Evolutionary conservation across 768 basidiomycete genomes (phyloP), one percentile per base, ranked within the genome.

Genomic region (Cystofilobasidium ferigula): DNA sequence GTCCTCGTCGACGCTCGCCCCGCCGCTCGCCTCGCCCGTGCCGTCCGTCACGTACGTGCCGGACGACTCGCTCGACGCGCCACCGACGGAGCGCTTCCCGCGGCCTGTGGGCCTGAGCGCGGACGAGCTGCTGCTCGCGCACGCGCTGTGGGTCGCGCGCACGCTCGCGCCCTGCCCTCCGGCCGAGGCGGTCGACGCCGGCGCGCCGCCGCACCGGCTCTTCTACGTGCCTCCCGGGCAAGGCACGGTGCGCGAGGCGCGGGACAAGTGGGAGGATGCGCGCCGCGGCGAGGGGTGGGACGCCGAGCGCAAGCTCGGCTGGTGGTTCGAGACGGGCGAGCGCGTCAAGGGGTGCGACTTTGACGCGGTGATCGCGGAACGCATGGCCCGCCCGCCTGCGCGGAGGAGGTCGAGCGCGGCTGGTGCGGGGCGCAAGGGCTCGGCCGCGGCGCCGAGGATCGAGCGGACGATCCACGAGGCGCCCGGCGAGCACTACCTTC

Each of bases 241-340:
- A n/a, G 51, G 28, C 14, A 32, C 51, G 16, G 51, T 54, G 5
- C 51, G 51, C 26, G 51, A 54, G 13, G 51, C 10, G 28, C 26
- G 51, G 30, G 51, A 54, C 26, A 2, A 16, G 30, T 32, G 16
- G 12, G 51, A 28, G 28, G 26, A 26, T 14, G 30, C 28, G 28
- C 28, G 30, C 5, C 26, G 51, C 16, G 51, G 51, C 18, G 18
- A 3, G 13, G 30, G 30, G 28, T 54, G 51, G 51, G 4, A 6
- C 7, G 51, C 20, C 51, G 51, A 54, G 8, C 51, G 51, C 51
- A 54, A 54, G 14, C 28, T 32, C 26, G 51, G 2, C 28, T 54
- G 51, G 51, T 54, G 51, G 51, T 54, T 54, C 13, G 51, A 32
- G 51, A 54, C 51, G 51, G 51, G 51, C 51, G 51, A 54, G 13